Evolutionary conservation across 306 rosid species (phyloP).

Genomic region (Rubus idaeus): DNA sequence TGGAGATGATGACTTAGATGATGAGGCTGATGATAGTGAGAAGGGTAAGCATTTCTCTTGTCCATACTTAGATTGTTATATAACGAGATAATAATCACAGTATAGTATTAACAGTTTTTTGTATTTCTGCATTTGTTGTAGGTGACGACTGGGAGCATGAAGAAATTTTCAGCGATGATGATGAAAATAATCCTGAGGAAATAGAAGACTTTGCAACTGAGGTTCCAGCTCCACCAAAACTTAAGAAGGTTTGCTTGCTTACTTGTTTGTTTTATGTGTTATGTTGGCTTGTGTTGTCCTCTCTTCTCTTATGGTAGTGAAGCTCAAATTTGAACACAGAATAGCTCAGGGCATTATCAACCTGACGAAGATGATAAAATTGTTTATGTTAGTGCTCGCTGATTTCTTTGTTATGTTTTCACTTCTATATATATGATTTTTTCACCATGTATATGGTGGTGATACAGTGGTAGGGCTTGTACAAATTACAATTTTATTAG

Average conservation of each 20-base stretch:
- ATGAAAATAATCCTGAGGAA: slow-evolving; percentile 87
- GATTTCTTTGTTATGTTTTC: background rate
- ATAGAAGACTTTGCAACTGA: slow-evolving; percentile 94
- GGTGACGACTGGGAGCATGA: slow-evolving; percentile 99
- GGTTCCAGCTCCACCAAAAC: slow-evolving; percentile 92
- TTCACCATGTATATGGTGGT: background rate
- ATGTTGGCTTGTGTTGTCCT: no score
- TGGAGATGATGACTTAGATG: no score
- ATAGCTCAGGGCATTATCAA: no score
- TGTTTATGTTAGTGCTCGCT: no score
- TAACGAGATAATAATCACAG: no score
- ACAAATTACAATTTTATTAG: no score
- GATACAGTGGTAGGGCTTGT: no score
- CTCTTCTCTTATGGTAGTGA: no score
- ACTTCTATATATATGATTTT: no score
- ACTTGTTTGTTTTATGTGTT: background rate
- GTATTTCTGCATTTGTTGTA: slow-evolving; percentile 26
- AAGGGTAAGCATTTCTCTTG: slow-evolving; percentile 51
- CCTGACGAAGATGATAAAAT: no score
- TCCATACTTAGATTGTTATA: background rate
- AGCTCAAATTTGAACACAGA: background rate
- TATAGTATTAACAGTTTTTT: no score
- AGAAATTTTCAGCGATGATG: slow-evolving; percentile 93
- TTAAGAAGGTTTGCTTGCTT: slow-evolving; percentile 67
- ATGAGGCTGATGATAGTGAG: slow-evolving; percentile 81